Percentiles rank a stretch among this genome's conserved stretches.
phyloP scores from a whole-genome alignment of 495 filamentous ascomycete species.

The Mytilinidion resinicola region DNA sequence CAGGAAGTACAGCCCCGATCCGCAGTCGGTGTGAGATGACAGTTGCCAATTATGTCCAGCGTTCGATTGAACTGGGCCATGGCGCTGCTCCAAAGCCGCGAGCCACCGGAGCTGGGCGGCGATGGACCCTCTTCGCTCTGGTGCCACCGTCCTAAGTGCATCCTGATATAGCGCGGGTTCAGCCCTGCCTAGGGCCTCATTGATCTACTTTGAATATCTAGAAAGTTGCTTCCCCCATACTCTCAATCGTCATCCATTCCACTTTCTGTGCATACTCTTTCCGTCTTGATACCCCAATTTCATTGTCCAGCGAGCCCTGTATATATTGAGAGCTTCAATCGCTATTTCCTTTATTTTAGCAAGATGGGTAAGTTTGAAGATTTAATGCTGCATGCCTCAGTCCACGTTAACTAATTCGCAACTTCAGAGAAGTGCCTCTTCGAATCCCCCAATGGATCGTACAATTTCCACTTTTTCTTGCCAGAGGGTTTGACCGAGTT shows the following conservation, averaged over 20 bases:
- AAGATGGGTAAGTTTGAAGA: neutral
- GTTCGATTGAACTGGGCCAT: no score
- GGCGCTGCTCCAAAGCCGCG: no score
- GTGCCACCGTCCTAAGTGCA: no score
- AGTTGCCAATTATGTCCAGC: no score
- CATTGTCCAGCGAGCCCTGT: neutral
- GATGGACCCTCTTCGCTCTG: no score
- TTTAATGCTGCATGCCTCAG: neutral
- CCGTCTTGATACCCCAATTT: constrained; percentile 4
- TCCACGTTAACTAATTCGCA: neutral
- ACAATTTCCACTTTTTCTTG: constrained; percentile 6
- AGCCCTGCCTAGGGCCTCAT: no score
- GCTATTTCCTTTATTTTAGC: neutral
- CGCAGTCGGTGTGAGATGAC: no score
- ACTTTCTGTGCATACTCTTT: neutral
- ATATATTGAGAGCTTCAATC: neutral
- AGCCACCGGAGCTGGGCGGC: no score
- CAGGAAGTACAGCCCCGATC: no score
- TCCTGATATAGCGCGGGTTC: no score
- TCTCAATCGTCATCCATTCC: neutral
- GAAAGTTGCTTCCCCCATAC: no score
- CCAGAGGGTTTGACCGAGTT: constrained; percentile 8
- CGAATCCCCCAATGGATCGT: constrained; percentile 1
- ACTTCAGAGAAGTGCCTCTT: constrained; percentile 4
- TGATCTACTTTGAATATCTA: no score